Conservation (phyloP, 495 filamentous ascomycete species). For the Thermochaetoides thermophila region DNA sequence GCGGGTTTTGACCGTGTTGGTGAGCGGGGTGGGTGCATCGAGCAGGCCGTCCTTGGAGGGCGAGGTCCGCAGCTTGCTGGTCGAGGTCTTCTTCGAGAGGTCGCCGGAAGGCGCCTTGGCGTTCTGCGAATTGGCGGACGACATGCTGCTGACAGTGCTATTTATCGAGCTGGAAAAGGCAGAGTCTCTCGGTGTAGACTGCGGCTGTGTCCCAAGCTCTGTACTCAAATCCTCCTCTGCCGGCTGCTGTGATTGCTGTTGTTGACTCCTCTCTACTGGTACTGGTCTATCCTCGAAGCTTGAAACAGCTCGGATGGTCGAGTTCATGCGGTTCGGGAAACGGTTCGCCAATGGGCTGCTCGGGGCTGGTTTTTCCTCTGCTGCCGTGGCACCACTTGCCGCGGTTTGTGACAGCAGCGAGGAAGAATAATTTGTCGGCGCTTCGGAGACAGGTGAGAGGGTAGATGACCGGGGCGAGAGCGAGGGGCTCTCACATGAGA, state of each 20-base stretch:
- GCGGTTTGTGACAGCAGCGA: constrained; percentile 21
- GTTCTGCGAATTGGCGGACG: too few relatives aligned
- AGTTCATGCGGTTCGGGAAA: constrained; percentile 17
- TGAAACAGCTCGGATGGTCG: constrained; percentile 33
- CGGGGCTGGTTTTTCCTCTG: constrained; percentile 4
- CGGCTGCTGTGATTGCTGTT: too few relatives aligned
- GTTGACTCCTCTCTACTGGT: too few relatives aligned
- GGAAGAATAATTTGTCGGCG: constrained; percentile 19
- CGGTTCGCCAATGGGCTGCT: constrained; percentile 3
- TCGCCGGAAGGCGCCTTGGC: constrained; percentile 17
- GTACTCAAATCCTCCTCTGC: constrained; percentile 19
- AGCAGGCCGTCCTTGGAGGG: too few relatives aligned
- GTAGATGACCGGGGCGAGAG: constrained; percentile 14
- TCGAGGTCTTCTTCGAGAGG: constrained; percentile 6
- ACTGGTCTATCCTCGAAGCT: constrained; percentile 26
- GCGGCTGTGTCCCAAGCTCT: constrained; percentile 19
- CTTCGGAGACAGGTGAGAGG: constrained; percentile 21
- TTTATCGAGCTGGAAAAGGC: constrained; percentile 33
- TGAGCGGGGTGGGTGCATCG: constrained; percentile 6
- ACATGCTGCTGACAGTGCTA: constrained; percentile 29
- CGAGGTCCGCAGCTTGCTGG: constrained; percentile 17
- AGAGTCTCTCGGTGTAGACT: constrained; percentile 24
- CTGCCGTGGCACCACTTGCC: constrained; percentile 9
- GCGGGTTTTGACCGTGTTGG: constrained; percentile 1
- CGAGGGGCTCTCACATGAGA: constrained; percentile 11